Conservation (phyloP, 1,139 yeast species). For the Meyerozyma carpophila region DNA sequence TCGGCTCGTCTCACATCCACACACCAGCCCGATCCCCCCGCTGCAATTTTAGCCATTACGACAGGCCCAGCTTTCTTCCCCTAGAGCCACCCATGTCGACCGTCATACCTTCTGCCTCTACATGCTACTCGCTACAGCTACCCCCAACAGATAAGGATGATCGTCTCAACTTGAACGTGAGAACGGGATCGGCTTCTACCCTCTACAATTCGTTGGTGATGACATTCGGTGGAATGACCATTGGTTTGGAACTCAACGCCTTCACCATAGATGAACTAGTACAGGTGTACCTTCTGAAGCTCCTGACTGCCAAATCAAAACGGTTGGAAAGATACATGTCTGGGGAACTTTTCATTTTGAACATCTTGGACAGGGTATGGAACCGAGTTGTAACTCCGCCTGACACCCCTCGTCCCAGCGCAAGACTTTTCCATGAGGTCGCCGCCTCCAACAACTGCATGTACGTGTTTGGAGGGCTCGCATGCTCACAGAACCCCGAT, state of each 20-base stretch:
- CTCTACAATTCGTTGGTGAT: conserved; percentile 54
- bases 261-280: conserved; percentile 29
- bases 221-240: conserved; percentile 64
- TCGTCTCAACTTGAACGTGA: conserved; percentile 44
- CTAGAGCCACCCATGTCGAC: conserved; percentile 28
- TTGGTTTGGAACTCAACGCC: conserved; percentile 45
- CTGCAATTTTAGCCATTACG: neutral
- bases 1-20: neutral
- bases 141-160: conserved; percentile 46
- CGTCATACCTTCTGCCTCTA: conserved; percentile 43
- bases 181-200: conserved; percentile 64
- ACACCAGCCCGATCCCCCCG: neutral
- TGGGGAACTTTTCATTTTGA: conserved; percentile 51
- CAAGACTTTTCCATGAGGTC: conserved; percentile 58
- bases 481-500: conserved; percentile 15
- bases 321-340: conserved; percentile 43
- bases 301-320: conserved; percentile 21
- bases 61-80: neutral
- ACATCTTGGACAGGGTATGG: conserved; percentile 57
- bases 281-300: conserved; percentile 22
- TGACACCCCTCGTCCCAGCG: conserved; percentile 31
- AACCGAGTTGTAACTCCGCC: conserved; percentile 22
- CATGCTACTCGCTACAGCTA: conserved; percentile 41
- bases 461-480: conserved; percentile 61
- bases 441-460: conserved; percentile 43